These are phyloP conservation scores for Stereocaulon alpinum DNA, from an alignment of 495 filamentous ascomycete genomes.

Conservation along the genomic window DNA sequence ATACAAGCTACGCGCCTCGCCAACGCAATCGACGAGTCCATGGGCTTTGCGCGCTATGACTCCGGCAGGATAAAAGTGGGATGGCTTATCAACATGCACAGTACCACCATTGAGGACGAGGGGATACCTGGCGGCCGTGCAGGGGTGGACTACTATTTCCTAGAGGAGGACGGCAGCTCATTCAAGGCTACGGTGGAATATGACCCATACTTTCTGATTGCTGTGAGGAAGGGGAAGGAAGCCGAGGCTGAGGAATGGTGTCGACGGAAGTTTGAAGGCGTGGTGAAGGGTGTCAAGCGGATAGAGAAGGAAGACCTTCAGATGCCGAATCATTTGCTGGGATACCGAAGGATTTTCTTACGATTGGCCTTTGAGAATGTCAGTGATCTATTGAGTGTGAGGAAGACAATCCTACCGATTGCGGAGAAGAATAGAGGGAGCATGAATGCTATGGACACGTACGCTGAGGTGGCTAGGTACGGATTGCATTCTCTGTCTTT, in stretches of 20 bases:
- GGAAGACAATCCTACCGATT: conserved; percentile 75
- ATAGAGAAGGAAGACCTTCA: conserved; percentile 88
- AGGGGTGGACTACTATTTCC: conserved; percentile 93
- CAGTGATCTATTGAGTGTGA: conserved; percentile 67
- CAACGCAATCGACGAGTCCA: conserved; percentile 82
- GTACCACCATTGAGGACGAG: conserved; percentile 76
- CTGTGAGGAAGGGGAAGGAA: conserved; percentile 78
- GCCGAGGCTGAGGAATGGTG: conserved; percentile 95
- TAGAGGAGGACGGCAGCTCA: conserved; percentile 82
- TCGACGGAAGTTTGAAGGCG: conserved; percentile 70
- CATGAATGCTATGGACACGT: conserved; percentile 93
- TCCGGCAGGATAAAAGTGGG: conserved; percentile 75
- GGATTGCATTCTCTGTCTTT: conserved; percentile 22
- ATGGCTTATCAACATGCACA: conserved; percentile 93
- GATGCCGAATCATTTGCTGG: conserved; percentile 93
- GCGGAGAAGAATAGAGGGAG: conserved; percentile 95
- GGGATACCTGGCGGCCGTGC: conserved; percentile 73
- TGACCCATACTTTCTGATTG: conserved; percentile 92
- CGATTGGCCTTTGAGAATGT: conserved; percentile 83
- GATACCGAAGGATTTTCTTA: conserved; percentile 78
- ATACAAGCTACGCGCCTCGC: conserved; percentile 74
- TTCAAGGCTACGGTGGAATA: conserved; percentile 97
- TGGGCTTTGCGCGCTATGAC: conserved; percentile 91
- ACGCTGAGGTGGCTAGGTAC: conserved; percentile 88
- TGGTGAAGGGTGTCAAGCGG: conserved; percentile 65